phyloP scores from a whole-genome alignment of 495 filamentous ascomycete genomes.

The Evernia prunastri region DNA sequence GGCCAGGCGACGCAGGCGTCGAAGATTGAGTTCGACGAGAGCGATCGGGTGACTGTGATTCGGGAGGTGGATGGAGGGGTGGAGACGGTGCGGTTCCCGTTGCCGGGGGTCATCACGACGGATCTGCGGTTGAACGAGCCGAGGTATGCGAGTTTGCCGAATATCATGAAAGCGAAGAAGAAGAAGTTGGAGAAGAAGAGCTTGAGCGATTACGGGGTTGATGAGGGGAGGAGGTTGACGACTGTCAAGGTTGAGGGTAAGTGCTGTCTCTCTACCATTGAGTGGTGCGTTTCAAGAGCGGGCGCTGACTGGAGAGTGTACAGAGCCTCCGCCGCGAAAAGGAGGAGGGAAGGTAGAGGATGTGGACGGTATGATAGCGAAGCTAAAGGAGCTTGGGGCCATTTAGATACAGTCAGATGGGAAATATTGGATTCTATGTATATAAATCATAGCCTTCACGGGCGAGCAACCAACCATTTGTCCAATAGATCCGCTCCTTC shows the following conservation, averaged over 20 bases:
- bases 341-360: constrained; percentile 95
- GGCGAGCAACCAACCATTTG: background rate
- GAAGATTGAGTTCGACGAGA: constrained; percentile 66
- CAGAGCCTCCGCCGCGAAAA: constrained; percentile 77
- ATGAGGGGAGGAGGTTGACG: constrained; percentile 70
- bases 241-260: constrained; percentile 64
- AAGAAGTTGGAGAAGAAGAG: constrained; percentile 92
- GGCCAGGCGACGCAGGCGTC: constrained; percentile 88
- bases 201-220: constrained; percentile 70
- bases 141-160: constrained; percentile 87
- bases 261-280: constrained; percentile 43
- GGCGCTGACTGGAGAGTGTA: constrained; percentile 29
- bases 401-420: constrained; percentile 43
- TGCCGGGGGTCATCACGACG: constrained; percentile 91
- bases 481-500: no score
- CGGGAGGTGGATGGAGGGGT: constrained; percentile 93
- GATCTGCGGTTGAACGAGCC: constrained; percentile 94
- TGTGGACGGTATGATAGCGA: constrained; percentile 85
- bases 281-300: constrained; percentile 20
- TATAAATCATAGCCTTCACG: background rate
- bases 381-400: constrained; percentile 92
- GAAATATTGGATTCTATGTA: constrained; percentile 5
- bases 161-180: constrained; percentile 99
- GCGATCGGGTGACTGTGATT: constrained; percentile 61
- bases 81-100: constrained; percentile 74